Base-by-base conservation (phyloP, 106 monocot genomes). In the Platanthera zijinensis region DNA sequence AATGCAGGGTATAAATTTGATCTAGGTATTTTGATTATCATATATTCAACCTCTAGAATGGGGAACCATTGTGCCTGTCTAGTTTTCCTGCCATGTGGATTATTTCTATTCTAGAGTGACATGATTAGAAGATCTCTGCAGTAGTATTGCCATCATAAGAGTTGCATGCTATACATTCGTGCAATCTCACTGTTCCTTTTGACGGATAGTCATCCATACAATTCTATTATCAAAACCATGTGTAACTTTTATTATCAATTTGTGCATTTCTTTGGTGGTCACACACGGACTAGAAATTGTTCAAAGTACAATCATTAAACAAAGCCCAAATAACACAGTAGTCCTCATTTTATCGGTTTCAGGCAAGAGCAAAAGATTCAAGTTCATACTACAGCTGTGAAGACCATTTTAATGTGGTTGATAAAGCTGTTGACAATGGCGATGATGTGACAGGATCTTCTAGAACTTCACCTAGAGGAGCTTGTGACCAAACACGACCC, bases 391-490 rank as follows among this genome's bases (percentile, higher is more conserved):
- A 79, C 52, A 79, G 73, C 51, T 73, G 79, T 79, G 79, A 73
- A 28, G 79, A 79, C 17, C 79, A 64, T 12, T 79, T 79, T 74
- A 50, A 64, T 72, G 63, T 79, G 49, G 79, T 79, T 73, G 73
- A 79, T 73, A 74, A 79, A 19, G 75, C 84, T 74, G 82, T 94
- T 62, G 88, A 97, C 53, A 86, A 50, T 77, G 79, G 84, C 69
- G 74, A 39, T 77, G 83, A 85, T 81, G 74, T 50, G 64, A 5
- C 66, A 46, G 45, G 19, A 28, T 47, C 71, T 81, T 63, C 84
- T 80, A 52, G 32, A 56, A 61, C 28, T 45, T 63, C 69, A 32
- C 59, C 62, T 10, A 14, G 54, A 19, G 76, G 69, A 77, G 30
- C 53, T 5, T 73, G 73, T 78, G 59, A 85, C 74, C 76, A 69